phyloP scores from a whole-genome alignment of 208 protist species.

The Trypanosoma caninum region DNA sequence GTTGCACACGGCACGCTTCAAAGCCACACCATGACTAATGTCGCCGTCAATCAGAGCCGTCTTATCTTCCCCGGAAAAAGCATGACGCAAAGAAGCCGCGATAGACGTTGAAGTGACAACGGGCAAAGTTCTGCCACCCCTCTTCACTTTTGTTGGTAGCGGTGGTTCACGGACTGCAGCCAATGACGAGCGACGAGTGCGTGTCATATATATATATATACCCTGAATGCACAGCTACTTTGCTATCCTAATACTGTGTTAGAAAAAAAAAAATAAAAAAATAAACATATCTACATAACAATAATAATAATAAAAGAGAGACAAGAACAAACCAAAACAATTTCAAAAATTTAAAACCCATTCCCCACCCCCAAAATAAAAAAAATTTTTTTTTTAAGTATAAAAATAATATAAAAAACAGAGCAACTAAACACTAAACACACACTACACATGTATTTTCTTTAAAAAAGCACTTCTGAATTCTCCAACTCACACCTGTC shows the following conservation, averaged over 20 bases:
- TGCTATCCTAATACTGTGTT: neutral
- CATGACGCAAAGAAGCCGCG: constrained; percentile 2
- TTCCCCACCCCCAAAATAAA: neutral
- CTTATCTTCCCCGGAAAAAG: neutral
- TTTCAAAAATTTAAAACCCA: neutral
- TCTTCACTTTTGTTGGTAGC: constrained; percentile 5
- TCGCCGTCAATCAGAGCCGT: neutral
- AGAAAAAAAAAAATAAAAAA: neutral
- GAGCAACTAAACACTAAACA: too few species aligned
- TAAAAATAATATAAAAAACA: neutral
- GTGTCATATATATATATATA: neutral
- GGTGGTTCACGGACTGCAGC: neutral
- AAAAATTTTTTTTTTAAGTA: too few species aligned
- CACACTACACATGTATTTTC: too few species aligned
- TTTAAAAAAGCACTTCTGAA: constrained; percentile 13
- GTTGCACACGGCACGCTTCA: neutral
- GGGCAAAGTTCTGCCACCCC: neutral
- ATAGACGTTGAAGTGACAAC: constrained; percentile 1
- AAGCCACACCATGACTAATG: neutral
- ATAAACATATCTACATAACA: neutral
- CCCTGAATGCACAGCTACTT: too few species aligned
- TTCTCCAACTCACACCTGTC: constrained; percentile 16
- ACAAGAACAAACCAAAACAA: neutral
- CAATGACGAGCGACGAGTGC: neutral
- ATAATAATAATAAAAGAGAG: neutral